Conservation (phyloP, 2,329 filamentous ascomycete genomes). For the Fusarium sambucinum region DNA sequence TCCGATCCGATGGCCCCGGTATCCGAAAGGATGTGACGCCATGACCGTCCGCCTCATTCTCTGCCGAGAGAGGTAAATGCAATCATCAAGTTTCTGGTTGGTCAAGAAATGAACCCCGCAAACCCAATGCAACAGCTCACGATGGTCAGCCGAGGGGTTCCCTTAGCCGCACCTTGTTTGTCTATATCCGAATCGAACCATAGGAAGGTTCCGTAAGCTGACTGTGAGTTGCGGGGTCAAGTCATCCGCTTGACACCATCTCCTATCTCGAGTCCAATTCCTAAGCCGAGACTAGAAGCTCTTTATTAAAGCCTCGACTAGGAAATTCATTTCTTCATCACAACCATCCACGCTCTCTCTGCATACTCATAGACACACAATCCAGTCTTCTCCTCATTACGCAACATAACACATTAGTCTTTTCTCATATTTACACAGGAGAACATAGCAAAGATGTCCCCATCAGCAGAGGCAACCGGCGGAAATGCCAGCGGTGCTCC, state of each 20-base stretch:
- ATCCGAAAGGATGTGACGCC: conserved; percentile 21
- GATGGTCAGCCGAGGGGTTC: conserved; percentile 21
- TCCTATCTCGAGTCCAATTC: background rate
- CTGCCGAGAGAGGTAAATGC: conserved; percentile 25
- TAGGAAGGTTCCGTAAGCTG: conserved; percentile 1
- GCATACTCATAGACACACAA: too few species aligned
- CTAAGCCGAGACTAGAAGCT: conserved; percentile 16
- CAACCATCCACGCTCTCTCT: background rate
- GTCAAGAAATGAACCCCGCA: conserved; percentile 15
- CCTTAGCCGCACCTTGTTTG: conserved; percentile 30
- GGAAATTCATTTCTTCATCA: background rate
- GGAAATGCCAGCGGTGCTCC: conserved; percentile 53
- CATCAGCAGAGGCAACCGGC: conserved; percentile 56
- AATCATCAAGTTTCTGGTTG: conserved; percentile 31
- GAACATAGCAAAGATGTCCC: conserved; percentile 51
- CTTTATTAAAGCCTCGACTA: conserved; percentile 13
- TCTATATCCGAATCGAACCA: conserved; percentile 31
- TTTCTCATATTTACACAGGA: background rate
- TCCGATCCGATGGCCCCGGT: conserved; percentile 28
- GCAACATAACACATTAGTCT: background rate
- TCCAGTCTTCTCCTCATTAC: background rate
- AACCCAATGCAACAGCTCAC: conserved; percentile 13
- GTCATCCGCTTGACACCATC: conserved; percentile 21
- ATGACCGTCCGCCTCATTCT: background rate
- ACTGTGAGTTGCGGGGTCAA: conserved; percentile 32